phyloP scores from a whole-genome alignment of 2,329 filamentous ascomycete species.

The Penicillium sp. region DNA sequence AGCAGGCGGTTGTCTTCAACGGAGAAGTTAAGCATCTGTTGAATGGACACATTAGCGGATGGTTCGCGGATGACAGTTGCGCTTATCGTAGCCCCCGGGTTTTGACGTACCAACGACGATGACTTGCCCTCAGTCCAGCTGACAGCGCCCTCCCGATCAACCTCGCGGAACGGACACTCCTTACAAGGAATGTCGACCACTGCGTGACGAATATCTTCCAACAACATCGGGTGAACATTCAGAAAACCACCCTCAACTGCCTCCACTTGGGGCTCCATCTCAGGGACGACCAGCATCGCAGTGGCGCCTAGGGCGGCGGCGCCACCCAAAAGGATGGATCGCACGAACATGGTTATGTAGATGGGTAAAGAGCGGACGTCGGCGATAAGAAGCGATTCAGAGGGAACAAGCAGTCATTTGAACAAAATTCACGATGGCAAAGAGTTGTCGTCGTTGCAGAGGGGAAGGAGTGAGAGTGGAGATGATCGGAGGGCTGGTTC shows the following conservation, averaged over 20 bases:
- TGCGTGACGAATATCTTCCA: slow-evolving; percentile 29
- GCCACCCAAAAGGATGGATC: slow-evolving; percentile 38
- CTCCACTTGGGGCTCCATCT: slow-evolving; percentile 29
- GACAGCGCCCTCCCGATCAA: slow-evolving; percentile 30
- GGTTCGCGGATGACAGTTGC: neutral
- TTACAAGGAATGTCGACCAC: slow-evolving; percentile 37
- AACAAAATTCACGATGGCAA: neutral
- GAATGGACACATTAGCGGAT: neutral
- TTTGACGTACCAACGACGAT: slow-evolving; percentile 38
- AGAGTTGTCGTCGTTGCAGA: neutral
- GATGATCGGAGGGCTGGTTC: slow-evolving; percentile 5
- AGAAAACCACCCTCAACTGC: slow-evolving; percentile 26
- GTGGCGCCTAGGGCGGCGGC: slow-evolving; percentile 37
- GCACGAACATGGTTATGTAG: slow-evolving; percentile 35
- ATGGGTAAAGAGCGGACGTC: slow-evolving; percentile 21
- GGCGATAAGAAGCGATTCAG: slow-evolving; percentile 9
- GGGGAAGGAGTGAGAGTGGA: slow-evolving; percentile 8
- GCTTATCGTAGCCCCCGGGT: neutral
- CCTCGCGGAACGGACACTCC: slow-evolving; percentile 42
- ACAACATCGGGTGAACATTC: slow-evolving; percentile 28
- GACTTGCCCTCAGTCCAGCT: slow-evolving; percentile 38
- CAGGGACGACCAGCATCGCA: slow-evolving; percentile 43
- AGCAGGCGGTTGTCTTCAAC: slow-evolving; percentile 37
- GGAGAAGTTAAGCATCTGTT: slow-evolving; percentile 39
- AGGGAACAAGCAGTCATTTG: neutral